These are phyloP conservation scores for Sechiopsis laciniata DNA, from an alignment of 306 rosid genomes.

Conservation along the genomic window DNA sequence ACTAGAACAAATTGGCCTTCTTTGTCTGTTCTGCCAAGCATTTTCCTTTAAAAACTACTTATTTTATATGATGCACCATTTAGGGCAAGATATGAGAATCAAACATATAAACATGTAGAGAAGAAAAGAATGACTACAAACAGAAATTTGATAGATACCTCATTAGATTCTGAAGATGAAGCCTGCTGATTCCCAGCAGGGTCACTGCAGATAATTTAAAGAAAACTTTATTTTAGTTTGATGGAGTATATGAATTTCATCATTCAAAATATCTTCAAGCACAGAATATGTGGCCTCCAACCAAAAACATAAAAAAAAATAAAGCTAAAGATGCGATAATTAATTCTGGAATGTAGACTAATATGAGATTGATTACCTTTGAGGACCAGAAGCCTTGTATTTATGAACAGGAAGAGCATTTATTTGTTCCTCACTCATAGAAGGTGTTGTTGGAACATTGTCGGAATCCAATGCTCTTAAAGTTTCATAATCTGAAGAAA, in stretches of 20 bases:
- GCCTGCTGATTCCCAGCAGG: slow-evolving; percentile 47
- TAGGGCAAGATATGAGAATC: background rate
- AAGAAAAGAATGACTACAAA: background rate
- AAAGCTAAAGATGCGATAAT: background rate
- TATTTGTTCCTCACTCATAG: slow-evolving; percentile 85
- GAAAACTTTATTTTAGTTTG: too few species aligned
- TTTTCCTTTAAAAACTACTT: background rate
- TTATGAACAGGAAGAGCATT: slow-evolving; percentile 85
- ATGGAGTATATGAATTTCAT: slow-evolving; percentile 7
- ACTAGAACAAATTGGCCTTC: background rate
- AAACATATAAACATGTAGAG: background rate
- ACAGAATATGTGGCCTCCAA: background rate
- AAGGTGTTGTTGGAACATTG: slow-evolving; percentile 60
- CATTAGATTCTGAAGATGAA: slow-evolving; percentile 54
- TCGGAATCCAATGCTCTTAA: slow-evolving; percentile 81
- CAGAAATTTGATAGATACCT: slow-evolving; percentile 41
- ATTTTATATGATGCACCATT: background rate
- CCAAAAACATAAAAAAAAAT: background rate
- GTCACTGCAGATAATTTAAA: slow-evolving; percentile 38
- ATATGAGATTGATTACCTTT: slow-evolving; percentile 36
- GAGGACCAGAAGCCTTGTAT: slow-evolving; percentile 61
- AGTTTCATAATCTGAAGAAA: slow-evolving; percentile 64
- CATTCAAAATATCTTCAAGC: background rate
- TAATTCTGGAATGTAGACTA: background rate
- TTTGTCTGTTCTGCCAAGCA: background rate